These are phyloP conservation scores for Candolleomyces efflorescens DNA, from an alignment of 768 basidiomycete species.

Conservation along the genomic window DNA sequence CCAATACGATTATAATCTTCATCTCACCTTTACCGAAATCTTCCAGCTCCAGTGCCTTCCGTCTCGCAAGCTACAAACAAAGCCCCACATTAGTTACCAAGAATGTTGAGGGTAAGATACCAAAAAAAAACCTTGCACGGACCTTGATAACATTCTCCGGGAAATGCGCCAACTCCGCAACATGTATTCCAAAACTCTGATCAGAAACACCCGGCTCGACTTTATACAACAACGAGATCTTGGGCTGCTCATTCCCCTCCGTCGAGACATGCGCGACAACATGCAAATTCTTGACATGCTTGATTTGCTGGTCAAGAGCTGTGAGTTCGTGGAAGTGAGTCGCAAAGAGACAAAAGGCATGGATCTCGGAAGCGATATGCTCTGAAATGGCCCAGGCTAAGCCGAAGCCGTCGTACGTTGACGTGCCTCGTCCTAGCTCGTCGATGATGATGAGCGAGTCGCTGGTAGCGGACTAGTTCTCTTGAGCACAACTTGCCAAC, in stretches of 20 bases:
- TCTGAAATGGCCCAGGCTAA: conserved; percentile 99
- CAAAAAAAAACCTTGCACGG: neutral
- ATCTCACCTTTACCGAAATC: conserved; percentile 55
- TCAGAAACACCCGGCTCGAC: conserved; percentile 92
- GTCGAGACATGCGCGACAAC: conserved; percentile 93
- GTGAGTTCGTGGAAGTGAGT: conserved; percentile 99
- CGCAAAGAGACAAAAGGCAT: conserved; percentile 93
- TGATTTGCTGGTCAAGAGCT: conserved; percentile 78
- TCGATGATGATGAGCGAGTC: conserved; percentile 97
- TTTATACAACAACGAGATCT: conserved; percentile 92
- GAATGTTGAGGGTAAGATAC: neutral
- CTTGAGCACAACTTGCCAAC: neutral
- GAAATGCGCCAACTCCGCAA: conserved; percentile 96
- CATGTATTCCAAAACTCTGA: conserved; percentile 98
- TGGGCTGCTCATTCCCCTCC: conserved; percentile 64
- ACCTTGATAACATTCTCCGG: conserved; percentile 87
- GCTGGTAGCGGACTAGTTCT: conserved; percentile 73
- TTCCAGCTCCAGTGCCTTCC: conserved; percentile 89
- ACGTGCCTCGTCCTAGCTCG: conserved; percentile 92
- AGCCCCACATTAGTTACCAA: neutral
- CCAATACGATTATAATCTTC: neutral
- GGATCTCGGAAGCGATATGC: conserved; percentile 92
- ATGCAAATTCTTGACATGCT: conserved; percentile 90
- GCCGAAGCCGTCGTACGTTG: conserved; percentile 96
- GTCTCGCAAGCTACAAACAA: conserved; percentile 65